Evolutionary conservation across 257 asterid genomes (phyloP).

Genomic region (Apocynum venetum): DNA sequence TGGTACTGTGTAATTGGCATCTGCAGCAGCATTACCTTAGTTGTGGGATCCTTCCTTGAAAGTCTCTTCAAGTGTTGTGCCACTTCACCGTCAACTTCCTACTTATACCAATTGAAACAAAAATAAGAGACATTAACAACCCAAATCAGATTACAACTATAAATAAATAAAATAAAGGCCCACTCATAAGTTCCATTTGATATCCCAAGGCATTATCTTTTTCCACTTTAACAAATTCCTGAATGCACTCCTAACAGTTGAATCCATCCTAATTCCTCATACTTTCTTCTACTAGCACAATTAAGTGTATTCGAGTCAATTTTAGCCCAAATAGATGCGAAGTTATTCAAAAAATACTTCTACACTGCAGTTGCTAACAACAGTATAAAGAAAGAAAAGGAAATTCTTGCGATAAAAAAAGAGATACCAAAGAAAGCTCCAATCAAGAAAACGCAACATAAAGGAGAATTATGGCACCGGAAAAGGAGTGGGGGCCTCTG

Average conservation of each 20-base stretch:
- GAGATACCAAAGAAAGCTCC: not conserved
- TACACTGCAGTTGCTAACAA: not conserved
- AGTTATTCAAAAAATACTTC: not conserved
- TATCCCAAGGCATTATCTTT: not conserved
- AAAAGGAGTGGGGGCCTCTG: conserved; percentile 52
- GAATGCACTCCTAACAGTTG: not conserved
- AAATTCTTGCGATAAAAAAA: not conserved
- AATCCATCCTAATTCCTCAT: not conserved
- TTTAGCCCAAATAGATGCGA: not conserved
- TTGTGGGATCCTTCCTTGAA: conserved; percentile 87
- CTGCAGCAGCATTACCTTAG: conserved; percentile 53
- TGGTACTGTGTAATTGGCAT: not conserved
- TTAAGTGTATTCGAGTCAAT: not conserved
- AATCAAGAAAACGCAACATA: conserved; percentile 8
- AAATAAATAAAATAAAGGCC: not conserved
- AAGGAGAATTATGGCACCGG: conserved; percentile 34
- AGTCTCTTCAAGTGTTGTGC: conserved; percentile 93
- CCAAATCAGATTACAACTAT: not conserved
- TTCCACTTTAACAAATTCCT: not conserved
- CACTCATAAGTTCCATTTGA: too few relatives aligned
- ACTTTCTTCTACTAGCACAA: not conserved
- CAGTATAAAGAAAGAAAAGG: not conserved
- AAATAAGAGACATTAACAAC: not conserved
- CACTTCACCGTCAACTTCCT: conserved; percentile 83
- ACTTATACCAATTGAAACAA: conserved; percentile 18